Percentiles rank a stretch among this genome's conserved stretches.
Evolutionary conservation across 441 rosid species (phyloP).

Genomic region (Adansonia rubrostipa): DNA sequence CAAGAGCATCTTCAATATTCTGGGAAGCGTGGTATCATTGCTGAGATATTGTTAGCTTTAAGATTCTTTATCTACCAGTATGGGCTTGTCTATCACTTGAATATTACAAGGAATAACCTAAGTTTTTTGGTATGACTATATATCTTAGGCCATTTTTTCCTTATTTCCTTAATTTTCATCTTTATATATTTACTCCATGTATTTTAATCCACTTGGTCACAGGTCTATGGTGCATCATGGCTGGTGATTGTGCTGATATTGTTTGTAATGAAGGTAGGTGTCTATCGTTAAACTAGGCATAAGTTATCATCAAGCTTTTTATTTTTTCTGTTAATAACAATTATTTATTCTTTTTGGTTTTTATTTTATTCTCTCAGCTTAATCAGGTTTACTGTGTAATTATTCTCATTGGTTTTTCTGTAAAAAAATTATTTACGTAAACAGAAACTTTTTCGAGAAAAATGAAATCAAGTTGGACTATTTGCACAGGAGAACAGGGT

Average conservation of each 20-base stretch:
- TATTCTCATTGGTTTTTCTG: neutral
- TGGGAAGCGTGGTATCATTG: slow-evolving; percentile 88
- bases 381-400: neutral
- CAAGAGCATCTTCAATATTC: slow-evolving; percentile 92
- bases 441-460: neutral
- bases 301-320: slow-evolving; percentile 3
- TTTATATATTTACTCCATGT: neutral
- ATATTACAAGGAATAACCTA: slow-evolving; percentile 50
- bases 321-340: neutral
- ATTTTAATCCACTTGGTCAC: slow-evolving; percentile 28
- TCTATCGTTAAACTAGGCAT: neutral
- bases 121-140: slow-evolving; percentile 68
- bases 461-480: neutral
- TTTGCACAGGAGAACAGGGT: neutral
- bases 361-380: neutral
- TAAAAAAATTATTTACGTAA: neutral
- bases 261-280: slow-evolving; percentile 94
- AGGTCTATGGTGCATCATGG: slow-evolving; percentile 98
- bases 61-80: slow-evolving; percentile 94
- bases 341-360: too few relatives aligned
- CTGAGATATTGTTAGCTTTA: slow-evolving; percentile 83
- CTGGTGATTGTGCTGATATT: slow-evolving; percentile 83
- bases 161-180: slow-evolving; percentile 20
- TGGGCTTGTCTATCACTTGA: slow-evolving; percentile 92
- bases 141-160: slow-evolving; percentile 16